Conservation (phyloP, 2,329 filamentous ascomycete genomes). For the Exophiala phaeomuriformis region DNA sequence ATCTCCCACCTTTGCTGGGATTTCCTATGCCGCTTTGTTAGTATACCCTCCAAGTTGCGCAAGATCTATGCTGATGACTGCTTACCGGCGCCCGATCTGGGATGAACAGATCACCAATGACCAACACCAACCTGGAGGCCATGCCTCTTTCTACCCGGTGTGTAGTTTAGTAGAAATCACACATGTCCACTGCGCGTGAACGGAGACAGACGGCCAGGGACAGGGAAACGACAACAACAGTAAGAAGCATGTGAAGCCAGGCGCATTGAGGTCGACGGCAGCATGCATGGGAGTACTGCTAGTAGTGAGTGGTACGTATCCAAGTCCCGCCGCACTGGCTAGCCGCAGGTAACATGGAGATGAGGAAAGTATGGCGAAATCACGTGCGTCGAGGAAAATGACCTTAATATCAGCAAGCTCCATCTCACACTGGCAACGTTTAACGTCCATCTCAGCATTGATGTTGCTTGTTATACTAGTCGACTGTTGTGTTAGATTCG, state of each 20-base stretch:
- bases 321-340: too few species aligned
- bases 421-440: too few species aligned
- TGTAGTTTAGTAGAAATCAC: slow-evolving; percentile 6
- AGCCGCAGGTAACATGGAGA: too few species aligned
- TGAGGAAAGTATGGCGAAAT: too few species aligned
- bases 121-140: slow-evolving; percentile 83
- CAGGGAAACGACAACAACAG: not conserved
- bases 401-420: too few species aligned
- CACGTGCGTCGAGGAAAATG: too few species aligned
- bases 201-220: not conserved
- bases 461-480: too few species aligned
- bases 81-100: slow-evolving; percentile 75
- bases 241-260: not conserved
- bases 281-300: too few species aligned
- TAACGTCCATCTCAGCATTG: too few species aligned
- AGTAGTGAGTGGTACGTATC: too few species aligned
- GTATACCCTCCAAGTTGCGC: not conserved
- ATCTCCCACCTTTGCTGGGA: slow-evolving; percentile 70
- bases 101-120: slow-evolving; percentile 90
- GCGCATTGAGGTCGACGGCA: not conserved
- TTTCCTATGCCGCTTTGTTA: slow-evolving; percentile 47
- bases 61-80: slow-evolving; percentile 9
- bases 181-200: slow-evolving; percentile 10
- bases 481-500: too few species aligned
- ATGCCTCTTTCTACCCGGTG: slow-evolving; percentile 34